A percentile compares a stretch with the other conserved stretches of the same genome.
Conservation (phyloP, 257 asterid genomes). For the Haberlea rhodopensis region DNA sequence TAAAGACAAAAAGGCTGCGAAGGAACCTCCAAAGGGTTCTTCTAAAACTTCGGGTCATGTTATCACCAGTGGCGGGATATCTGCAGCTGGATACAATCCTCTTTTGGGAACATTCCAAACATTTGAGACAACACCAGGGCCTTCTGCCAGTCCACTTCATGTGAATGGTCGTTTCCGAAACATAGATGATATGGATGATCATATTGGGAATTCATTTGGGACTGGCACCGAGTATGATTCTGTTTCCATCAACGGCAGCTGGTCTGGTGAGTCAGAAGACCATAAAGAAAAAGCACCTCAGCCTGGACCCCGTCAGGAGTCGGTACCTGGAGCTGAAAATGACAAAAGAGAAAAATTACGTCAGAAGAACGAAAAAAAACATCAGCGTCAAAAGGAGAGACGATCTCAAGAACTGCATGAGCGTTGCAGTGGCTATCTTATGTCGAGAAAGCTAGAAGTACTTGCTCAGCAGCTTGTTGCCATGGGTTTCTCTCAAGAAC, state of each 20-base stretch:
- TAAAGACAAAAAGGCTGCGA: slow-evolving; percentile 71
- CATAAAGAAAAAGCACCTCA: slow-evolving; percentile 52
- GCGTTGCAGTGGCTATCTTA: slow-evolving; percentile 61
- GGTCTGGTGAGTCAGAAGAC: slow-evolving; percentile 97
- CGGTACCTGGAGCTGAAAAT: slow-evolving; percentile 64
- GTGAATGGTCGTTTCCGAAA: slow-evolving; percentile 74
- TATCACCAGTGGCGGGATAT: slow-evolving; percentile 46
- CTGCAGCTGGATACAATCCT: slow-evolving; percentile 87
- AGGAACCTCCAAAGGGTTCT: slow-evolving; percentile 64
- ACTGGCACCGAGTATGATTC: slow-evolving; percentile 62
- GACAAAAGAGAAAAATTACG: slow-evolving; percentile 69
- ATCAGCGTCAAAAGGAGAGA: slow-evolving; percentile 73
- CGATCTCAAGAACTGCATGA: slow-evolving; percentile 74
- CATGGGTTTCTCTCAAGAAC: slow-evolving; percentile 93
- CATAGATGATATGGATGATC: slow-evolving; percentile 83
- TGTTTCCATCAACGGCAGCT: slow-evolving; percentile 82
- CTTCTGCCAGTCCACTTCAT: slow-evolving; percentile 49
- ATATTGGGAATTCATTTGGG: slow-evolving; percentile 50
- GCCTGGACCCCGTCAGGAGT: slow-evolving; percentile 39
- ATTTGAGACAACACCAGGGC: slow-evolving; percentile 56
- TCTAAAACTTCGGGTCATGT: slow-evolving; percentile 60
- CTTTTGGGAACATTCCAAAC: slow-evolving; percentile 67
- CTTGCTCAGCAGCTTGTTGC: slow-evolving; percentile 87
- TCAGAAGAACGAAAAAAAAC: slow-evolving; percentile 65
- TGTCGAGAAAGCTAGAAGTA: slow-evolving; percentile 68